Evolutionary conservation across 257 asterid species (phyloP).

Genomic region (Scutellaria baicalensis): DNA sequence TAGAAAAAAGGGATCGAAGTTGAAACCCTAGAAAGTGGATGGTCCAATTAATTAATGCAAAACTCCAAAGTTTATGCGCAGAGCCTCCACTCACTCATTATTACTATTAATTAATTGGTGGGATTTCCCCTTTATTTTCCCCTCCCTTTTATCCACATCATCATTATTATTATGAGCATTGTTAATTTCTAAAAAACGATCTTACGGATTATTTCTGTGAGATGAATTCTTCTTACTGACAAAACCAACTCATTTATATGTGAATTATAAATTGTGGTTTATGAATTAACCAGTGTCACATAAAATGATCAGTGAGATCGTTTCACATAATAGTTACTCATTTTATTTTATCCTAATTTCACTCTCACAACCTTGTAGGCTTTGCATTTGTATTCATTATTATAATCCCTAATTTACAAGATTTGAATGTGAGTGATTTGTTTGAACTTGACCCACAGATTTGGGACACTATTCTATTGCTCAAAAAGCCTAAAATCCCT

Average conservation of each 20-base stretch:
- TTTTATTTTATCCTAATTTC: background rate
- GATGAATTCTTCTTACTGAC: too few species aligned
- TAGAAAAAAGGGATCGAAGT: too few species aligned
- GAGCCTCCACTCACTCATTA: slow-evolving; percentile 24
- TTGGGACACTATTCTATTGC: slow-evolving; percentile 15
- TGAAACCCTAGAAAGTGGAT: slow-evolving; percentile 40
- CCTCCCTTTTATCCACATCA: too few species aligned
- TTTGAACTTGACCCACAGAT: slow-evolving; percentile 11
- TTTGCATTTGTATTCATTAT: background rate
- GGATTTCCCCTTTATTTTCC: slow-evolving; percentile 21
- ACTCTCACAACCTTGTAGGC: slow-evolving; percentile 1
- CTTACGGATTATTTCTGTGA: too few species aligned
- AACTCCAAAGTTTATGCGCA: slow-evolving; percentile 4
- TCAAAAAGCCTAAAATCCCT: slow-evolving; percentile 4
- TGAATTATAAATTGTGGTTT: too few species aligned
- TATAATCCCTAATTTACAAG: background rate
- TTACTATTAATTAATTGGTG: slow-evolving; percentile 39
- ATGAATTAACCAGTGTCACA: too few species aligned
- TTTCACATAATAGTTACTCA: too few species aligned
- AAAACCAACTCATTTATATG: too few species aligned
- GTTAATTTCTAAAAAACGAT: too few species aligned
- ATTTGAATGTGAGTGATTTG: background rate
- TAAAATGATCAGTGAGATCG: too few species aligned
- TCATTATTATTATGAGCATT: too few species aligned
- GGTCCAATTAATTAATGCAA: background rate